Evolutionary conservation across 768 basidiomycete genomes (phyloP), one percentile per base, ranked within the genome.

Genomic region (Xanthoconium stramineum): DNA sequence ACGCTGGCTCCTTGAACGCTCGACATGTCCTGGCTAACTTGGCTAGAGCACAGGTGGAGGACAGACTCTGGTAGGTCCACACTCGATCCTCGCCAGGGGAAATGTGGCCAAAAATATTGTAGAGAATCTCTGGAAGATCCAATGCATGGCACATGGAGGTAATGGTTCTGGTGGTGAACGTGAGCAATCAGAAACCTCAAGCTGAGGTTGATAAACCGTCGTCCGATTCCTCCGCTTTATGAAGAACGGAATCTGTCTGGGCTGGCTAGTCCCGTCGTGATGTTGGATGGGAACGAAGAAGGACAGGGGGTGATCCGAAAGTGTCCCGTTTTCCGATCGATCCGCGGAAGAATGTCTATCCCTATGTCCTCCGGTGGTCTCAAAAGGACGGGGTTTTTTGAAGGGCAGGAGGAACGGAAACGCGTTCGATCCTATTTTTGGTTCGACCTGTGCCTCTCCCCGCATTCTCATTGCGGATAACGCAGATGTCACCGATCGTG

Each of bases 1-100:
- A 19, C 9, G 58, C 51, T 12, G 47, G 51, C n/a, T 61, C 59
- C 19, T 61, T 61, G 51, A 53, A 61, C 2, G 38, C 20, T 14
- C 20, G 47, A 29, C 43, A 52, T 14, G 53, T 56, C 20, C 44
- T 46, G 10, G 54, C 50, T 15, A 60, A 36, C 53, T 20, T 32
- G 45, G 56, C 55, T 11, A 45, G 36, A 35, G 43, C 35, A 29
- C 19, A 9, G 28, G 15, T 50, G 19, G 24, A 17, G 5, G 24
- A 15, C 0, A 15, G 12, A 44, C 8, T 15, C 12, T 33, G 39
- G 6, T 13, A 17, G 8, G 39, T 17, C 36, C 40, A 19, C 0
- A 32, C 15, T 35, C 39, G 42, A 38, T 48, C 37, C 12, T 13
- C 44, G 6, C 20, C 33, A 29, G 47, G 32, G 28, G 36, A 29